Percentiles rank a stretch among this genome's conserved stretches.
Conservation (phyloP, 1,139 yeast genomes). For the Debaryomyces sp. region DNA sequence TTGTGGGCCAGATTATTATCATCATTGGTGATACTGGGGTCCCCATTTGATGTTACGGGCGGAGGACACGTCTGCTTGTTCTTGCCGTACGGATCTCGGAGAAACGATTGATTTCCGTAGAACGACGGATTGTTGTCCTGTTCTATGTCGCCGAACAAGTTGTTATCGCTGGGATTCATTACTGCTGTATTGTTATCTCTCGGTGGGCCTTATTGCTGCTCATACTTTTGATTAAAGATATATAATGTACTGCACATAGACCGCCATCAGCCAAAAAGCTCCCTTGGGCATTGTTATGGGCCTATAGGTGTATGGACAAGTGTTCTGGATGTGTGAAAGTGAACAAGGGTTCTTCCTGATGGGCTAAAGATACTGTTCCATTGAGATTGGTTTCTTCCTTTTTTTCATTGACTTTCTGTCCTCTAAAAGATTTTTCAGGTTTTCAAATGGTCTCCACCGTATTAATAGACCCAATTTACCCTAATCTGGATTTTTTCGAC, state of each 20-base stretch:
- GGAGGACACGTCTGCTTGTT: not conserved
- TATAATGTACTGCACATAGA: not conserved
- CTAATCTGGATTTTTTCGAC: too few relatives aligned
- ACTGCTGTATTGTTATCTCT: constrained; percentile 9
- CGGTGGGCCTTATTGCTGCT: constrained; percentile 11
- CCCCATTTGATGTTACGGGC: constrained; percentile 2
- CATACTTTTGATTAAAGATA: not conserved
- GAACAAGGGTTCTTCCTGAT: too few relatives aligned
- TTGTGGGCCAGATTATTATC: constrained; percentile 2
- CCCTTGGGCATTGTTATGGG: not conserved
- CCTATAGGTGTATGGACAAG: not conserved
- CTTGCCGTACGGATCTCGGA: constrained; percentile 32
- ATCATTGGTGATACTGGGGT: constrained; percentile 5
- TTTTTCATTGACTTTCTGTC: too few relatives aligned
- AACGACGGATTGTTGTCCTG: constrained; percentile 54
- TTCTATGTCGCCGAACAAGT: constrained; percentile 42
- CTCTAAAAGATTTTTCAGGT: too few relatives aligned
- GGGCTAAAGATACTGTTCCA: too few relatives aligned
- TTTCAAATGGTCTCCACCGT: too few relatives aligned
- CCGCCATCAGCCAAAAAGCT: not conserved
- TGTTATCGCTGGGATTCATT: constrained; percentile 16
- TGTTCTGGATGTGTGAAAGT: not conserved
- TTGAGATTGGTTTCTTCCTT: too few relatives aligned
- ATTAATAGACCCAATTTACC: too few relatives aligned
- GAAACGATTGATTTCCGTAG: constrained; percentile 36